Base-by-base conservation (phyloP, 1,139 yeast species). In the Candida sanyaensis region DNA sequence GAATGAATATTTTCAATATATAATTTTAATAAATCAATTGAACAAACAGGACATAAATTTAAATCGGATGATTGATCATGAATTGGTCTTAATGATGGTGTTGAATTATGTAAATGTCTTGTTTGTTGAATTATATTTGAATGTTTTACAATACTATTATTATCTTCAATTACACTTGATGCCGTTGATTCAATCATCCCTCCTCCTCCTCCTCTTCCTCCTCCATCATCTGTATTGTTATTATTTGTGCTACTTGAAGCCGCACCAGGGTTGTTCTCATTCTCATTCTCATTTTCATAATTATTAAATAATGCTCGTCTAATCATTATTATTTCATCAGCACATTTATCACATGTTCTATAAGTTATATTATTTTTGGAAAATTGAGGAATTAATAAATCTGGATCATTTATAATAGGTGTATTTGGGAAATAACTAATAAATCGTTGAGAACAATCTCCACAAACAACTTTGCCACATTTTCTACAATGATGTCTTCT, bases 401-500 rank as follows among this genome's bases (percentile, higher is more conserved):
- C 45, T 17, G 48, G 46, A 13, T 38, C 48, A 13, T 47, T 37
- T 27, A 70, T 70, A 3, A 78, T 65, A 33, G 62, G 56, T 0
- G 81, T 69, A 46, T 68, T 66, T 33, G 77, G 68, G 51, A 75
- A 70, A 59, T 77, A 78, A 34, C 60, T 65, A 11, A 78, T 71
- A 33, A 65, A 62, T 26, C 77, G 74, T 11, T 70, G 62, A 24
- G 96, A 81, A 63, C 96, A 85, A 48, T 69, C 57, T 39, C 83
- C 83, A 68, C 97, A 87, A 27, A 84, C 87, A 5, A 88, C 85
- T 46, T 82, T 66, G 37, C 97, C 93, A 73, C 97, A 88, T 63
- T 85, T 80, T 61, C 96, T 75, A 64, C 99, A 93, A 66, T 93
- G 99, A 66, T 95, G 99, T 53, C 95, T 80, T 49, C 99, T 78